These are phyloP conservation scores for Wallacemonas sp. DNA, from an alignment of 208 protist genomes.

Conservation along the genomic window DNA sequence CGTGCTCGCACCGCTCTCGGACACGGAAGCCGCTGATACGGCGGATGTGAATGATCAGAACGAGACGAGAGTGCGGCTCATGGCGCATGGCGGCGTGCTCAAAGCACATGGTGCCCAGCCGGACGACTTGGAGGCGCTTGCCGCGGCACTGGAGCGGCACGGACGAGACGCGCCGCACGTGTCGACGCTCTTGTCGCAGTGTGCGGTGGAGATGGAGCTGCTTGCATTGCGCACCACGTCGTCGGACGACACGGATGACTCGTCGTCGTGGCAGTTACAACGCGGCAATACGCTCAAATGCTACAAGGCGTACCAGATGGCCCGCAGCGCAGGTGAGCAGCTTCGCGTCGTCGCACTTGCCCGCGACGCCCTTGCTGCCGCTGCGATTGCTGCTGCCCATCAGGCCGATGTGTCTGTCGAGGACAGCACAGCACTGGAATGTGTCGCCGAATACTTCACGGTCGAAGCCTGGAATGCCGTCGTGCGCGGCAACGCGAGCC, in stretches of 20 bases:
- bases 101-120: neutral
- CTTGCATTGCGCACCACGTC: neutral
- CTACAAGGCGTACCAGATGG: constrained; percentile 17
- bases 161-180: neutral
- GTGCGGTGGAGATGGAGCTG: neutral
- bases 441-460: constrained; percentile 63
- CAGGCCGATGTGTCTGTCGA: neutral
- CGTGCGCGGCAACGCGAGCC: constrained; percentile 37
- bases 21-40: neutral
- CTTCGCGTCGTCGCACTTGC: neutral
- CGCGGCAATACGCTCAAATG: neutral
- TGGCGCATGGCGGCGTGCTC: neutral
- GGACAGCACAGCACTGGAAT: constrained; percentile 12
- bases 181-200: neutral
- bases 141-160: neutral
- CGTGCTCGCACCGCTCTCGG: neutral
- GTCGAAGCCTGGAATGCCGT: constrained; percentile 79
- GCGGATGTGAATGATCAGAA: neutral
- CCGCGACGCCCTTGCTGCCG: neutral
- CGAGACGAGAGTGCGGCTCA: neutral
- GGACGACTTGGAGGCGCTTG: constrained; percentile 5
- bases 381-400: neutral
- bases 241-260: neutral
- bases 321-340: neutral
- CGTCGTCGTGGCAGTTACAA: neutral